phyloP scores from a whole-genome alignment of 116 monocot genomes.

The Trichopus zeylanicus region DNA sequence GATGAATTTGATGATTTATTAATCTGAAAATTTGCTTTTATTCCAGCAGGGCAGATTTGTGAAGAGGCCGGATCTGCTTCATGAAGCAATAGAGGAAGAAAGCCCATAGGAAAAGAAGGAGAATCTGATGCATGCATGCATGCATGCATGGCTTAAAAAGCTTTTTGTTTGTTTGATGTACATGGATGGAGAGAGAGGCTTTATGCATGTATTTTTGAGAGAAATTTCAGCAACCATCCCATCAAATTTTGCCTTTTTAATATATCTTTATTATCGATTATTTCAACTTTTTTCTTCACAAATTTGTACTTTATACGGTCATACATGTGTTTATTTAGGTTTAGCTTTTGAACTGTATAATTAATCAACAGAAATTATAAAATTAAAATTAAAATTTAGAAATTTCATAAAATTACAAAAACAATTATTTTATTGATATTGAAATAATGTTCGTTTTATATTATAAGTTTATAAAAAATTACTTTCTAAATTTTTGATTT shows the following conservation, averaged over 20 bases:
- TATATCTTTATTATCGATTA: not conserved
- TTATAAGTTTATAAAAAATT: too few species aligned
- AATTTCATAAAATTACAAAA: too few species aligned
- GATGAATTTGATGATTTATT: not conserved
- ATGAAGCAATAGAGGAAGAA: conserved; percentile 7
- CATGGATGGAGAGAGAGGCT: not conserved
- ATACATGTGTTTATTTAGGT: too few species aligned
- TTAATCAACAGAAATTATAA: too few species aligned
- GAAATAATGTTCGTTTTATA: too few species aligned
- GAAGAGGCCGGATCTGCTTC: not conserved
- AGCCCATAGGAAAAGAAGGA: conserved; percentile 2
- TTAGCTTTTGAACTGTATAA: too few species aligned
- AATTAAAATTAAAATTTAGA: too few species aligned
- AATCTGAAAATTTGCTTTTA: conserved; percentile 11
- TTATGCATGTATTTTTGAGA: not conserved
- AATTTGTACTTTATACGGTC: too few species aligned
- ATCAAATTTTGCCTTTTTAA: not conserved
- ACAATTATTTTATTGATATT: too few species aligned
- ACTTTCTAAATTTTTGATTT: too few species aligned
- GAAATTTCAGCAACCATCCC: not conserved
- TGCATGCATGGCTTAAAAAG: not conserved
- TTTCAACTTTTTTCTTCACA: too few species aligned
- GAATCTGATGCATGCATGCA: too few species aligned
- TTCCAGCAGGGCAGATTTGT: conserved; percentile 6
- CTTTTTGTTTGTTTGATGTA: not conserved